A percentile compares a stretch with the other conserved stretches of the same genome.
Evolutionary conservation across 2,329 filamentous ascomycete genomes (phyloP).

Genomic region (Mollisiaceae sp.): DNA sequence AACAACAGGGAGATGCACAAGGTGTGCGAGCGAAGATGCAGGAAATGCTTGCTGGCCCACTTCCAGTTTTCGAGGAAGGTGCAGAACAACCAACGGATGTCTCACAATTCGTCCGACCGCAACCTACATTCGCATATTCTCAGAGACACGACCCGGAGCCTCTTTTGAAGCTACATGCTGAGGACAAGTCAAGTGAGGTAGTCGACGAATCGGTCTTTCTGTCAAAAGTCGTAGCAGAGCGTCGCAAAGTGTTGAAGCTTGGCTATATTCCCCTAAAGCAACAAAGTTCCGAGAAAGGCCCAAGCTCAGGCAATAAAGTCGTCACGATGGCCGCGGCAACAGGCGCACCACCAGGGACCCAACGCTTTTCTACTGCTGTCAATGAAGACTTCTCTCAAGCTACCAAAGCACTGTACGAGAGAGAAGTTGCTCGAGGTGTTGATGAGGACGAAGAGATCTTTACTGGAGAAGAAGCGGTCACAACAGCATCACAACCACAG

Average conservation of each 20-base stretch:
- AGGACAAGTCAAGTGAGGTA: slow-evolving; percentile 65
- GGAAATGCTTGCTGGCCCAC: slow-evolving; percentile 50
- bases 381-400: slow-evolving; percentile 85
- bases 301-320: slow-evolving; percentile 42
- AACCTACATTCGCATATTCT: slow-evolving; percentile 46
- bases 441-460: slow-evolving; percentile 97
- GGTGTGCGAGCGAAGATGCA: slow-evolving; percentile 58
- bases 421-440: slow-evolving; percentile 89
- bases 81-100: slow-evolving; percentile 28
- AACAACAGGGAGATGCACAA: slow-evolving; percentile 71
- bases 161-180: slow-evolving; percentile 64
- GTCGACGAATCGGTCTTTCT: slow-evolving; percentile 64
- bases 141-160: slow-evolving; percentile 67
- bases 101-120: slow-evolving; percentile 30
- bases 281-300: slow-evolving; percentile 42
- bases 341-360: slow-evolving; percentile 59
- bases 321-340: slow-evolving; percentile 46
- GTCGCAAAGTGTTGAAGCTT: slow-evolving; percentile 65
- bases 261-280: slow-evolving; percentile 70
- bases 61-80: slow-evolving; percentile 37
- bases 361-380: slow-evolving; percentile 70
- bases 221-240: slow-evolving; percentile 59
- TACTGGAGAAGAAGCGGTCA: slow-evolving; percentile 82
- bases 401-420: slow-evolving; percentile 87
- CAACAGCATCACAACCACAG: slow-evolving; percentile 66